Conservation (phyloP, 1,284 basidiomycete genomes). For the Neolentinus lepideus region DNA sequence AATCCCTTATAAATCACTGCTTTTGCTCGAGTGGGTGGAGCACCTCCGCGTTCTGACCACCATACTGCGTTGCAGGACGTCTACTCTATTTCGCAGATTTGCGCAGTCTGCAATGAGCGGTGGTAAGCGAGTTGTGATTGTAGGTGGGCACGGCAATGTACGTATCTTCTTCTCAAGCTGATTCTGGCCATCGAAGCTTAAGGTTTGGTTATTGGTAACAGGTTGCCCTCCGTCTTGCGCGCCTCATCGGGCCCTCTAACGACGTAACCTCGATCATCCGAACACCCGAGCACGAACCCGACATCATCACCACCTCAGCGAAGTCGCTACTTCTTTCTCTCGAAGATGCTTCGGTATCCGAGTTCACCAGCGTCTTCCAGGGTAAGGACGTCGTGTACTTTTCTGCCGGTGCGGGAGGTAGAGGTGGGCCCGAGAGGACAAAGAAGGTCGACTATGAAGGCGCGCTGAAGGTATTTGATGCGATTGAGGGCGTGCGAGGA, state of each 20-base stretch:
- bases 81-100: too few relatives aligned
- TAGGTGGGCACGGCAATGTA: constrained; percentile 6
- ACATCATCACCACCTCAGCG: constrained; percentile 37
- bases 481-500: constrained; percentile 46
- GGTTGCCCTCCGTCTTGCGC: constrained; percentile 51
- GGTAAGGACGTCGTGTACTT: constrained; percentile 55
- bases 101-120: constrained; percentile 4
- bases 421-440: constrained; percentile 56
- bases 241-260: constrained; percentile 33
- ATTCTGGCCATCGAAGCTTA: not conserved
- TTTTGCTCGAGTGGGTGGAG: too few relatives aligned
- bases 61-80: too few relatives aligned
- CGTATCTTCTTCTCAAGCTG: not conserved
- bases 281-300: constrained; percentile 34
- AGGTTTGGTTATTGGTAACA: too few relatives aligned
- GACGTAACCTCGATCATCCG: constrained; percentile 56
- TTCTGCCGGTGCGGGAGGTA: constrained; percentile 64
- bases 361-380: constrained; percentile 43
- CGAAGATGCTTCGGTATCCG: constrained; percentile 41
- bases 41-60: too few relatives aligned
- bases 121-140: constrained; percentile 6
- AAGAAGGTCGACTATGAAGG: constrained; percentile 67
- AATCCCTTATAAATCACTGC: too few relatives aligned
- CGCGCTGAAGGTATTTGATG: constrained; percentile 69
- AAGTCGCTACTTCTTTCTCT: constrained; percentile 53